Evolutionary conservation across 1,284 basidiomycete genomes (phyloP), one percentile per base, ranked within the genome.

Genomic region (Inonotus obliquus): DNA sequence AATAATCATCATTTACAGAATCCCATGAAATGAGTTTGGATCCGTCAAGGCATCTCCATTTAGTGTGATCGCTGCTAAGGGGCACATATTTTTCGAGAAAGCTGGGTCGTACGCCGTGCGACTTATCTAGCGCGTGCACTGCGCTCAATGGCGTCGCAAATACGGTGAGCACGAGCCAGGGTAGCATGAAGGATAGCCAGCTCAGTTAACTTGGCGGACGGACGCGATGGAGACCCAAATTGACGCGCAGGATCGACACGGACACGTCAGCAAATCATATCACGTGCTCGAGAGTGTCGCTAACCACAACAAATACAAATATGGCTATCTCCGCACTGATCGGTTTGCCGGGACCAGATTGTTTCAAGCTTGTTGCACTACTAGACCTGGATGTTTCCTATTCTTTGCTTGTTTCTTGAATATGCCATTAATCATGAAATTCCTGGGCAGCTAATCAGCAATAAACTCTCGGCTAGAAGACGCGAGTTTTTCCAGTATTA

Each of bases 1-100:
- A 98, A 70, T 90, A 96, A 74, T 98, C 94, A 72, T 98, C 94
- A 71, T 98, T 98, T 57, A 98, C 86, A 17, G 89, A 84, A 27
- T 77, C 75, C 84, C 87, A 92, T 1, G 86, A 76, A 63, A 92
- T 91, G 63, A 82, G 78, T 69, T 86, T 86, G 0, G 83, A 85
- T 21, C 85, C 85, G 68, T 92, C 86, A 63, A 92, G 72, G 74
- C 89, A 92, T 66, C 75, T 80, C 90, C 90, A 92, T 41, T 47
- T 64, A 78, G 54, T 78, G 77, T n/a, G 78, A 75, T 48, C 73
- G 72, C 23, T 45, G 19, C 73, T 61, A n/a, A 65, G 70, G 19
- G 82, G 76, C 2, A 71, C 70, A 67, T 86, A 86, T 72, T 77
- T 78, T 25, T 76, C 66, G 9, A 79, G 62, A 9, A 83, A 69